Percentiles rank a stretch among this genome's conserved stretches.
These are phyloP conservation scores for Cerrena zonata DNA, from an alignment of 1,284 basidiomycete genomes.

Conservation along the genomic window DNA sequence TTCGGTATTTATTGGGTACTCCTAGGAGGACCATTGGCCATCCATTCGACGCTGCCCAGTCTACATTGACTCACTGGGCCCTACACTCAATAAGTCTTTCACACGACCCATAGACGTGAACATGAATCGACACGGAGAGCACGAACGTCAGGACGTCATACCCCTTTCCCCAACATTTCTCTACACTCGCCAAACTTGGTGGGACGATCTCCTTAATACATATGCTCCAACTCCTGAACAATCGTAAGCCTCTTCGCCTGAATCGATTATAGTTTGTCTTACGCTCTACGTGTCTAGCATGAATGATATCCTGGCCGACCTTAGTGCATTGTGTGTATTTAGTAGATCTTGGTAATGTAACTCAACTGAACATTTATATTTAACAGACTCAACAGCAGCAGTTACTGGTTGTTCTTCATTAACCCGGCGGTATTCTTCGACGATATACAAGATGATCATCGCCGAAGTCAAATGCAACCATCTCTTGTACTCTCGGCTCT, in stretches of 20 bases:
- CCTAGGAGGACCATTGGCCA: conserved; percentile 26
- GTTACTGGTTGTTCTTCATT: conserved; percentile 62
- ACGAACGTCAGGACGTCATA: conserved; percentile 16
- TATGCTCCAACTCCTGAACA: conserved; percentile 40
- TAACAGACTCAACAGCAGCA: conserved; percentile 31
- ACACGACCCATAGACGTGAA: conserved; percentile 17
- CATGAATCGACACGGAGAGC: conserved; percentile 14
- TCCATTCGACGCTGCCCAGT: conserved; percentile 21
- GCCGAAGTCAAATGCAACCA: conserved; percentile 56
- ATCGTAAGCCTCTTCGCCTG: conserved; percentile 42
- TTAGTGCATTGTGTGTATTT: conserved; percentile 44
- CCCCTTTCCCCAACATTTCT: conserved; percentile 36
- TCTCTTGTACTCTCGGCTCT: conserved; percentile 61
- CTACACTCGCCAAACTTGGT: conserved; percentile 51
- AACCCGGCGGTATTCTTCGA: conserved; percentile 50
- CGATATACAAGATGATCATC: conserved; percentile 44
- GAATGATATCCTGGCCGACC: conserved; percentile 46
- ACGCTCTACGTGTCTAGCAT: conserved; percentile 32
- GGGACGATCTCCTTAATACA: conserved; percentile 52
- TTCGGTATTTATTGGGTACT: conserved; percentile 31
- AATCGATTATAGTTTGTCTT: conserved; percentile 11
- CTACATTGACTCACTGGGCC: conserved; percentile 17
- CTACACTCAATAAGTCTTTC: conserved; percentile 15
- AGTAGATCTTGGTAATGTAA: no score
- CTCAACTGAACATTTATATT: not conserved